Percentiles rank a stretch among this genome's conserved stretches.
Evolutionary conservation across 2,329 filamentous ascomycete species (phyloP).

Genomic region (Keithomyces neogunnii): DNA sequence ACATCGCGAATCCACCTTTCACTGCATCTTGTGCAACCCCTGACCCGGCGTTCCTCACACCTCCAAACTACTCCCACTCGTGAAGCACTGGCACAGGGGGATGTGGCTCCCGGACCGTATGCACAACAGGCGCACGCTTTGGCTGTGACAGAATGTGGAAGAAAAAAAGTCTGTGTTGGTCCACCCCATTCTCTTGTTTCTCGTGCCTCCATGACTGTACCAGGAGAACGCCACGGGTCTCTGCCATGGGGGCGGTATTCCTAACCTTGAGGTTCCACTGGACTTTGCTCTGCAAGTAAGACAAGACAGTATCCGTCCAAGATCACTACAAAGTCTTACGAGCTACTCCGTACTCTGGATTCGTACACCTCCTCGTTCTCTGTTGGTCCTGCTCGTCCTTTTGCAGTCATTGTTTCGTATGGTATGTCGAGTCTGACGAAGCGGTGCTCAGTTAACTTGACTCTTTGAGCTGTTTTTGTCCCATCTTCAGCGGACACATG

Average conservation of each 20-base stretch:
- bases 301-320: no score
- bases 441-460: neutral
- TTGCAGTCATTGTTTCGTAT: neutral
- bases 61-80: neutral
- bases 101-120: neutral
- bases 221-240: neutral
- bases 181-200: neutral
- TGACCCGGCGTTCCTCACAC: neutral
- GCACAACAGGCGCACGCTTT: neutral
- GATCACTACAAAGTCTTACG: no score
- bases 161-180: neutral
- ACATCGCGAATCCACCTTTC: neutral
- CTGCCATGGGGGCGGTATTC: neutral
- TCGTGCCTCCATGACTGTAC: neutral
- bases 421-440: neutral
- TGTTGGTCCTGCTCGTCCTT: neutral
- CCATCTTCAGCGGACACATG: neutral
- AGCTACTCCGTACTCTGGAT: no score
- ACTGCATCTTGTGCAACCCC: constrained; percentile 1
- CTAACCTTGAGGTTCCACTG: neutral
- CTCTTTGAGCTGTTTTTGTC: neutral
- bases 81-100: neutral
- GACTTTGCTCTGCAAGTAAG: neutral
- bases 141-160: neutral
- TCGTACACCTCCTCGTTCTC: neutral